phyloP scores from a whole-genome alignment of 768 basidiomycete species.

The Termitomyces sp. region DNA sequence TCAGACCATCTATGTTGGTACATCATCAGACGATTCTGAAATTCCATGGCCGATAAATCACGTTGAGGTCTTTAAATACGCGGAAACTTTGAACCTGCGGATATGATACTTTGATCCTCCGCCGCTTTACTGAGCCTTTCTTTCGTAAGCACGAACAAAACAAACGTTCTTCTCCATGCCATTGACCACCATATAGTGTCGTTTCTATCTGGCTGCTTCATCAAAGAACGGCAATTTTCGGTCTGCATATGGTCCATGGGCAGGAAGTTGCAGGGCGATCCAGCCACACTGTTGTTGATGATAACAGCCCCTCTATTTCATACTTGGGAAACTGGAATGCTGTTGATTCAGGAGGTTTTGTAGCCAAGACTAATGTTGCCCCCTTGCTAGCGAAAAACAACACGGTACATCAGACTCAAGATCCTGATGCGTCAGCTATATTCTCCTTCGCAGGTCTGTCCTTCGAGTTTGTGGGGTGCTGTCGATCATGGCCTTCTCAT shows the following conservation, averaged over 20 bases:
- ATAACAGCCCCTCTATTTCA: not conserved
- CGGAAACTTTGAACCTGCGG: not conserved
- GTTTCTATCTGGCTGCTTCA: not conserved
- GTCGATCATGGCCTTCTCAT: not conserved
- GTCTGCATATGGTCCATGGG: not conserved
- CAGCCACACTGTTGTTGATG: not conserved
- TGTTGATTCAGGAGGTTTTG: not conserved
- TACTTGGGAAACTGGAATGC: not conserved
- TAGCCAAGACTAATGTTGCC: not conserved
- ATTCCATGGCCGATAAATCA: not conserved
- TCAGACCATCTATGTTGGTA: not conserved
- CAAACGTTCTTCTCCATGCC: not conserved
- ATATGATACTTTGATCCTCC: not conserved
- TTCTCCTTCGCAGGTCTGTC: not conserved
- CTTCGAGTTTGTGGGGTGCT: not conserved
- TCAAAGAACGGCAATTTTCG: not conserved
- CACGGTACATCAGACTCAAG: not conserved
- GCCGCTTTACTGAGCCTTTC: not conserved
- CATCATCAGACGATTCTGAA: not conserved
- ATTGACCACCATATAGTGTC: not conserved
- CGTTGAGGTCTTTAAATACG: not conserved
- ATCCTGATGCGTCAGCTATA: not conserved
- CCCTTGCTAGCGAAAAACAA: not conserved
- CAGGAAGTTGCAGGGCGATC: not conserved
- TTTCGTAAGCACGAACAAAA: not conserved